Evolutionary conservation across 805 yeast species (phyloP), one percentile per base, ranked within the genome.

Genomic region (Millerago galiae): DNA sequence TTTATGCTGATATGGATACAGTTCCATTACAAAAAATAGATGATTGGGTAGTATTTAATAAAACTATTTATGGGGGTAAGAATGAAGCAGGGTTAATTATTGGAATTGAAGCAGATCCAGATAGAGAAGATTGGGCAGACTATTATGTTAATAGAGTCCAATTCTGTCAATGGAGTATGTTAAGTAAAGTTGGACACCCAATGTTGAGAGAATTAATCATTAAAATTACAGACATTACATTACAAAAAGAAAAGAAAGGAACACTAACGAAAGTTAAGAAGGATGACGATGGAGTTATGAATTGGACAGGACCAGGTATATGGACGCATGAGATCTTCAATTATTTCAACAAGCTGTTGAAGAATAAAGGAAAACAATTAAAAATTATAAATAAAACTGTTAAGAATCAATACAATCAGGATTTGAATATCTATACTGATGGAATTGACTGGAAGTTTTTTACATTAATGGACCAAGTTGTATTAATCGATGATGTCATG

Each of bases 91-190:
- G 98, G 0, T 68, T 91, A 17, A 80, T 82, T 3, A 75, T 91
- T 8, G 98, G 98, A 0, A 86, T 91, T 34, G 99, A 93, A 60
- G 97, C 97, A 1, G 99, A 91, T 54, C 97, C 98, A 0, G 97
- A 91, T 60, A 71, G 98, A 51, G 82, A 82, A 0, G 98, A 91
- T 62, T 93, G 99, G 99, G 66, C 74, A 25, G 83, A 82, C 8
- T 89, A 95, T 90, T 91, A 88, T 58, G 95, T 97, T 0, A 73
- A 97, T 40, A 71, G 98, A 48, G 78, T 91, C 35, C 99, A 91
- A 65, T 85, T 91, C 56, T 90, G 98, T 59, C 98, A 91, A 64
- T 91, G 99, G 99, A 88, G 96, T 0, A 81, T 91, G 38, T 91
- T 85, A 63, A 75, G 88, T 15, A 91, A 89, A 56, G 76, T 74